phyloP scores from a whole-genome alignment of 179 eudicot genomes.

The Drosera spatulata region DNA sequence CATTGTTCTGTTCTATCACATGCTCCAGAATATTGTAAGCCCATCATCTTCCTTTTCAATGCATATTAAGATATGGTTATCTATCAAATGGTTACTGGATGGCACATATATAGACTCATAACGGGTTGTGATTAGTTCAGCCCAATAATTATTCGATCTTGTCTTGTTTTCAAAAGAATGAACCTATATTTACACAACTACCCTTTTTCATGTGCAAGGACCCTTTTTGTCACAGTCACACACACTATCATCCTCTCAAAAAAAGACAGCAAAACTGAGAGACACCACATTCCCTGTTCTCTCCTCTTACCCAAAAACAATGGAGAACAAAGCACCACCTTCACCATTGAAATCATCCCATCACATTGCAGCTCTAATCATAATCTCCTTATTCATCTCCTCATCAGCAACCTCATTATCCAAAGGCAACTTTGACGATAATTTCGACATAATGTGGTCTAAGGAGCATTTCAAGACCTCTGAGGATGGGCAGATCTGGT shows the following conservation, averaged over 20 bases:
- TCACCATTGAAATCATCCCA: not conserved
- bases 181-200: too few relatives aligned
- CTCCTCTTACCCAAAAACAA: not conserved
- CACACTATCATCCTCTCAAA: not conserved
- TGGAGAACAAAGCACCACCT: not conserved
- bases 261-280: not conserved
- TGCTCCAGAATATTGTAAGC: not conserved
- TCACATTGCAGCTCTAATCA: not conserved
- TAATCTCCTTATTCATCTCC: slow-evolving; percentile 15
- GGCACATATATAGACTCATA: too few relatives aligned
- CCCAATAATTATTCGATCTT: too few relatives aligned
- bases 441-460: slow-evolving; percentile 63
- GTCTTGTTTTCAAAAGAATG: too few relatives aligned
- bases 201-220: too few relatives aligned
- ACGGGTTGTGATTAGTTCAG: too few relatives aligned
- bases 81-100: not conserved
- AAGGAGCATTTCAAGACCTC: slow-evolving; percentile 67
- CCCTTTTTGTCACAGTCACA: not conserved
- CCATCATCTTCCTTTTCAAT: not conserved
- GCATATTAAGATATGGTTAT: not conserved
- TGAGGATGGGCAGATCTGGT: slow-evolving; percentile 83
- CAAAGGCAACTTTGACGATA: slow-evolving; percentile 35
- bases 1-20: not conserved
- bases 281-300: not conserved
- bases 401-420: slow-evolving; percentile 33